These are phyloP conservation scores for Cicer arietinum DNA, from an alignment of 306 rosid genomes.

Conservation along the genomic window DNA sequence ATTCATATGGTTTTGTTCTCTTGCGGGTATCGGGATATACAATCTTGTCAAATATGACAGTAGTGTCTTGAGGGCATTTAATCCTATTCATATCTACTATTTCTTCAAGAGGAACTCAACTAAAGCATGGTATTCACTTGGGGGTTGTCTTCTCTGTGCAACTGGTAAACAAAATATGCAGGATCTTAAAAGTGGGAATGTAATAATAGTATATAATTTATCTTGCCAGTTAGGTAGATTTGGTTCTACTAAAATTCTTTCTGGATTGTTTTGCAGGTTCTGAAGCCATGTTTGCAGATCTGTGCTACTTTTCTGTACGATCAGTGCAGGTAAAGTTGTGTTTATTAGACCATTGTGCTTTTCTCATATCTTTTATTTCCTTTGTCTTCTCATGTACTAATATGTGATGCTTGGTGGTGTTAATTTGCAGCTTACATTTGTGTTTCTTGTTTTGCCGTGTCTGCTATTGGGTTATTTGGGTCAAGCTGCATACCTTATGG, in stretches of 20 bases:
- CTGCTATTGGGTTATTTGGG: conserved; percentile 97
- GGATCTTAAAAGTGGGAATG: conserved; percentile 38
- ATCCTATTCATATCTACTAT: conserved; percentile 87
- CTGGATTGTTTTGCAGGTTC: conserved; percentile 71
- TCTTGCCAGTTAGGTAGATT: conserved; percentile 31
- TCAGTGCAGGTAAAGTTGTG: conserved; percentile 84
- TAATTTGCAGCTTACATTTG: conserved; percentile 87
- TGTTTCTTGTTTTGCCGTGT: conserved; percentile 93
- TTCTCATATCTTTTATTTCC: conserved; percentile 32
- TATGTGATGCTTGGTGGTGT: conserved; percentile 41
- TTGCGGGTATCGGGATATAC: conserved; percentile 83
- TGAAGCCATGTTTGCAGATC: conserved; percentile 99
- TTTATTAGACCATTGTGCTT: conserved; percentile 15
- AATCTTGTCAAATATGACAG: conserved; percentile 81
- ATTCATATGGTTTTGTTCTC: conserved; percentile 93
- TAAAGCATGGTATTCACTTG: conserved; percentile 95
- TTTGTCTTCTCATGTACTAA: conserved; percentile 18
- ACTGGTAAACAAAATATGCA: conserved; percentile 67
- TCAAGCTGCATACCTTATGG: conserved; percentile 96
- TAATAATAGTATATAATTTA: conserved; percentile 33
- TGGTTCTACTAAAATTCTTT: conserved; percentile 22
- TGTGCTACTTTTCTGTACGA: conserved; percentile 91
- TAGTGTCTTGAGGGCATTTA: conserved; percentile 81
- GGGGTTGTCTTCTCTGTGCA: conserved; percentile 96
- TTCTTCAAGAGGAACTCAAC: conserved; percentile 94